Conservation (phyloP, 2,329 filamentous ascomycete species). For the Trichoderma afroharzianum region DNA sequence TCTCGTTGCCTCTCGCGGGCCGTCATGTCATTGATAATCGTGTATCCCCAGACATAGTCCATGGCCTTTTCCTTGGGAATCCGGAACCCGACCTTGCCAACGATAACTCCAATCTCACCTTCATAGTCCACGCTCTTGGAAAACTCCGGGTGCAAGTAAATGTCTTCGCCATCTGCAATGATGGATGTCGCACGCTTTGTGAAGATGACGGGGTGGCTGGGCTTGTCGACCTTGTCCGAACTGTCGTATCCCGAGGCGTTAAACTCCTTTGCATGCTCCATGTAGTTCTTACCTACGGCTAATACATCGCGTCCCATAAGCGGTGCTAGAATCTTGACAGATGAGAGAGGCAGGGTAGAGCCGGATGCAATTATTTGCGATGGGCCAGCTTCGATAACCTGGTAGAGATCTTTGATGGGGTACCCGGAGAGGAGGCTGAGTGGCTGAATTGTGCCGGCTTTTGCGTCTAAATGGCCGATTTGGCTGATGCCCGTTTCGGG, state of each 20-base stretch:
- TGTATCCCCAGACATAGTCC: constrained; percentile 12
- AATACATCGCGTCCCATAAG: not conserved
- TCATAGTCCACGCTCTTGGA: constrained; percentile 4
- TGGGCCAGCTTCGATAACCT: constrained; percentile 1
- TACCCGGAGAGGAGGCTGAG: constrained; percentile 5
- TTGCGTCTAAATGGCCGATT: not conserved
- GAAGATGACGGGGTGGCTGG: constrained; percentile 9
- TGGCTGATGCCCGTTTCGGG: not conserved
- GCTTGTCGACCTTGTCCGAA: constrained; percentile 6
- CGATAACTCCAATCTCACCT: constrained; percentile 9
- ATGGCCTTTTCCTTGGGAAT: constrained; percentile 4
- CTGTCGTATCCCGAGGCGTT: constrained; percentile 7
- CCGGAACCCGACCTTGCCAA: constrained; percentile 6
- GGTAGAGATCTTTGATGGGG: not conserved
- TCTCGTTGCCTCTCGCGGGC: constrained; percentile 5
- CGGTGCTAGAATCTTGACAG: not conserved
- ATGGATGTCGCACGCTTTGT: constrained; percentile 10
- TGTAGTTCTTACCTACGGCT: constrained; percentile 10
- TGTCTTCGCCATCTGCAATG: not conserved
- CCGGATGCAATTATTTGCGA: not conserved
- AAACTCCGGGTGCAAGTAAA: not conserved
- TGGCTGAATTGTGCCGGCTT: not conserved
- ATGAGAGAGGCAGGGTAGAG: not conserved
- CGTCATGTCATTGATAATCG: constrained; percentile 12
- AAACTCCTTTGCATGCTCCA: constrained; percentile 9